phyloP scores from a whole-genome alignment of 2,329 filamentous ascomycete genomes.

The Ophiosphaerella korrae region DNA sequence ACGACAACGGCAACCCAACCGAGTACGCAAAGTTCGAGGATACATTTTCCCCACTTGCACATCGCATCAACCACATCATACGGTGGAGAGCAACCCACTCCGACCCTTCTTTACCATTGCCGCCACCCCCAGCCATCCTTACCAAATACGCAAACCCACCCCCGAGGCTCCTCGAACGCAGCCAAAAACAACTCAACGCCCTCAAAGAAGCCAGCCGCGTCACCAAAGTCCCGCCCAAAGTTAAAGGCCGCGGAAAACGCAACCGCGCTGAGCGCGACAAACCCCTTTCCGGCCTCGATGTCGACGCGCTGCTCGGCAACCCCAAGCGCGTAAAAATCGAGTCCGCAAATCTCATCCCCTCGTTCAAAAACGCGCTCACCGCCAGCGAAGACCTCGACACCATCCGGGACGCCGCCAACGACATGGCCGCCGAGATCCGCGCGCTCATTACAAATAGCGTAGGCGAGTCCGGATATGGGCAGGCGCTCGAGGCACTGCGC shows the following conservation, averaged over 20 bases:
- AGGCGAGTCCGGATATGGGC: constrained; percentile 74
- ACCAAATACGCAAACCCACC: constrained; percentile 76
- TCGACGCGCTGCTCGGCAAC: constrained; percentile 76
- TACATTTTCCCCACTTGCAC: constrained; percentile 82
- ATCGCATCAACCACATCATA: constrained; percentile 85
- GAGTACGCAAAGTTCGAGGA: constrained; percentile 83
- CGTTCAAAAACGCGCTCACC: constrained; percentile 81
- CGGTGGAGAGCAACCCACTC: constrained; percentile 80
- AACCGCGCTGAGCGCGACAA: constrained; percentile 70
- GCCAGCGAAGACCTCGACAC: constrained; percentile 63
- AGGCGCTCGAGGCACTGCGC: constrained; percentile 74
- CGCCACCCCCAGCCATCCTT: constrained; percentile 52
- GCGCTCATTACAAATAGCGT: constrained; percentile 73
- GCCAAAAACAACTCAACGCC: constrained; percentile 62
- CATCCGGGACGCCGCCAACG: constrained; percentile 70
- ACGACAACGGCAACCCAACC: constrained; percentile 68
- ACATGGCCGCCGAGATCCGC: constrained; percentile 75
- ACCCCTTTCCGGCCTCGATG: constrained; percentile 86
- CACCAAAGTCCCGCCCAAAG: constrained; percentile 81
- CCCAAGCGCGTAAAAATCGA: constrained; percentile 63
- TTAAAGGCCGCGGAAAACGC: constrained; percentile 69
- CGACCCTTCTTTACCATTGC: constrained; percentile 67
- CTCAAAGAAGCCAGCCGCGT: constrained; percentile 75
- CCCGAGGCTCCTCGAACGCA: constrained; percentile 64
- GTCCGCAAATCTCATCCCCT: constrained; percentile 79